Evolutionary conservation across 371 early-diverging fungal species (phyloP).

Genomic region (Mortierella sp.): DNA sequence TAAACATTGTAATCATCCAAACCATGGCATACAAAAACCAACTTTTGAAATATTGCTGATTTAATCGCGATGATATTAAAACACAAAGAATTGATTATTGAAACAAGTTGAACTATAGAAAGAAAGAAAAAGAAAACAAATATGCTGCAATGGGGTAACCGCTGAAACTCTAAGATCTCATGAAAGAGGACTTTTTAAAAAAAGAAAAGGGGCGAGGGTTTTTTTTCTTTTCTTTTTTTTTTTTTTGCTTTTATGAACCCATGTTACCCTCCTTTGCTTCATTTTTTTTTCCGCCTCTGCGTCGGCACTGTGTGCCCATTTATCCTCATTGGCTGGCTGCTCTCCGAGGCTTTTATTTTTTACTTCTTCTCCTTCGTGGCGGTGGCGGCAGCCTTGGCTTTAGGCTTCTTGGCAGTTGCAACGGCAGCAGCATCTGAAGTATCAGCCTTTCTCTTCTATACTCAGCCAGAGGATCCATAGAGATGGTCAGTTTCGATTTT

Average conservation of each 20-base stretch:
- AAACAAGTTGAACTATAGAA: background rate
- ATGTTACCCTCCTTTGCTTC: background rate
- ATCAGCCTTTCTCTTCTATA: constrained; percentile 51
- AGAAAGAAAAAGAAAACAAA: background rate
- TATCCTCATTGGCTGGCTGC: background rate
- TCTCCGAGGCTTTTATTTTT: constrained; percentile 1
- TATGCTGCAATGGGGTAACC: background rate
- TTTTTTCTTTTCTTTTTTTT: background rate
- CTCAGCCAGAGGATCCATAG: background rate
- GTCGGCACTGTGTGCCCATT: background rate
- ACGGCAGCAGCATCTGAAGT: constrained; percentile 26
- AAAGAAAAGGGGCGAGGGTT: background rate
- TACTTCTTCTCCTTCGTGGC: constrained; percentile 31
- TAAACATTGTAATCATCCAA: too few species aligned
- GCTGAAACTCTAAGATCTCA: background rate
- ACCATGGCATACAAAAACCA: too few species aligned
- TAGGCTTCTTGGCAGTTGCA: constrained; percentile 47
- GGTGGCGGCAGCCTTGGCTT: constrained; percentile 41
- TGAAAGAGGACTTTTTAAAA: background rate
- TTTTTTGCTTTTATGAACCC: background rate
- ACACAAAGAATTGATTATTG: background rate
- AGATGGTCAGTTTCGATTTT: too few species aligned
- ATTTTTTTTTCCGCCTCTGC: background rate
- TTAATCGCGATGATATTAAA: background rate
- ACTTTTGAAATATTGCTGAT: background rate